These are phyloP conservation scores for Calocybe gambosa DNA, from an alignment of 1,284 basidiomycete species.

Conservation along the genomic window DNA sequence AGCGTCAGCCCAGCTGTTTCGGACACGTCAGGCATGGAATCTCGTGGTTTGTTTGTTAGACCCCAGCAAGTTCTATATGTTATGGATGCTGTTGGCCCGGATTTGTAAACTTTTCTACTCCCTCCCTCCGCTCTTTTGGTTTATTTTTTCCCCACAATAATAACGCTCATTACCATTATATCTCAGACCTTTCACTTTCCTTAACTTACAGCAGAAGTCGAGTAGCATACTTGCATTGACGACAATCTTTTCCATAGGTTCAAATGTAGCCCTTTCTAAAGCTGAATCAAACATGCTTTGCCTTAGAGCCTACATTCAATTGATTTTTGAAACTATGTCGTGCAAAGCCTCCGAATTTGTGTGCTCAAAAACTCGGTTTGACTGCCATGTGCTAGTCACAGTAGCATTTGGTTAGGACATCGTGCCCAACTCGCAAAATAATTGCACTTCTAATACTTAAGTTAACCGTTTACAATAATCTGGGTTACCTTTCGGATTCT, in stretches of 20 bases:
- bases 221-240: not conserved
- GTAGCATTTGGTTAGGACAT: no score
- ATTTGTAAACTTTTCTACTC: conserved; percentile 25
- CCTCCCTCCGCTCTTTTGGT: not conserved
- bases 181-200: not conserved
- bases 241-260: no score
- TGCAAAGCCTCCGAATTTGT: no score
- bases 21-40: conserved; percentile 55
- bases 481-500: conserved; percentile 28
- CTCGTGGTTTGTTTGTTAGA: conserved; percentile 70
- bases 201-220: not conserved
- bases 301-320: no score
- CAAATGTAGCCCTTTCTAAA: no score
- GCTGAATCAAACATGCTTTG: no score
- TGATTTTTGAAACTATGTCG: no score
- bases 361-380: no score
- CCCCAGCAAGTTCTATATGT: conserved; percentile 80
- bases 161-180: not conserved
- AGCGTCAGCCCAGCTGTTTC: conserved; percentile 66
- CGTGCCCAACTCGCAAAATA: no score
- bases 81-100: conserved; percentile 57
- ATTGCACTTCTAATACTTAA: no score
- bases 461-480: conserved; percentile 26
- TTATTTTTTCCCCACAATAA: not conserved
- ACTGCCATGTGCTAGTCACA: no score